Base-by-base conservation (phyloP, 2,329 filamentous ascomycete genomes). In the Fusarium subtropicale region DNA sequence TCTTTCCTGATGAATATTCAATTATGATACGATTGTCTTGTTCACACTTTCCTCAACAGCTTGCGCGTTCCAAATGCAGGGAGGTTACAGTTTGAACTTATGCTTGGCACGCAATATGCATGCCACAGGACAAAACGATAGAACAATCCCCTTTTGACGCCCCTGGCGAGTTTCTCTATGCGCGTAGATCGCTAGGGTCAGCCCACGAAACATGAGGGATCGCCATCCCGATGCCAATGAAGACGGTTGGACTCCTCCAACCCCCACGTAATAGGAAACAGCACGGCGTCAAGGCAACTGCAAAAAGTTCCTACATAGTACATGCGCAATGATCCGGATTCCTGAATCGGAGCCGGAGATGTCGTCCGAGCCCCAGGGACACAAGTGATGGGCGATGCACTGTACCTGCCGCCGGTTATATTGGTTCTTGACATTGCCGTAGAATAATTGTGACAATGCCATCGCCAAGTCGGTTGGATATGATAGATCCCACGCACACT, bases 401-500 rank as follows among this genome's bases (percentile, higher is more conserved):
- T 42, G 57, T 60, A 22, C 36, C 54, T 44, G 41, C 38, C 11
- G 39, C 57, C 39, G 47, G 48, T 15, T 51, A 54, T 60, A 24
- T 26, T 55, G 46, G 26, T 36, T 51, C 44, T 42, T 51, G 48
- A 51, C 13, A 38, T 41, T 13, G 48, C 22, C n/a, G 38, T 44
- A 45, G 46, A 60, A 51, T 13, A 48, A 61, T 46, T 36, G 26
- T 46, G 39, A 38, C 33, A 48, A 31, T 44, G 31, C 44, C 16
- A 55, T 48, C 28, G 30, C 45, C 39, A 60, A 26, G 28, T 26
- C 28, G 48, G 30, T 39, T 52, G 55, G 15, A 34, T 39, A 38
- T 33, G 33, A 44, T 13, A 65, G 34, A 66, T 53, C 41, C 62
- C 41, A 66, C 39, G 31, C 54, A 22, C 34, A 39, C 28, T 62